phyloP scores from a whole-genome alignment of 306 rosid species.

The Glycine latifolia region DNA sequence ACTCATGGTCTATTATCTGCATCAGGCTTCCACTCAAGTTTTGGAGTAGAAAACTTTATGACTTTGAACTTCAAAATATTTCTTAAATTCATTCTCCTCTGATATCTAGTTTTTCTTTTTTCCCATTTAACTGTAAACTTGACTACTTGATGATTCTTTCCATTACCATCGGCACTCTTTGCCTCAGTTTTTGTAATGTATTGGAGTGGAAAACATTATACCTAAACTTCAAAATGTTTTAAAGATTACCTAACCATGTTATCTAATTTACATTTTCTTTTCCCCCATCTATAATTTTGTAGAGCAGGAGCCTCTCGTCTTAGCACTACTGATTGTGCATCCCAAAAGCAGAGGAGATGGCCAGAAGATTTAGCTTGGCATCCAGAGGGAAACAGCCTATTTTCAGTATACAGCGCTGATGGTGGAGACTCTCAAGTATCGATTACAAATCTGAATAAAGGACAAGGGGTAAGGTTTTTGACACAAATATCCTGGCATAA shows the following conservation, averaged over 20 bases:
- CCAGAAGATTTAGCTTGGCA: conserved; percentile 96
- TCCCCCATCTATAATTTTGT: conserved; percentile 41
- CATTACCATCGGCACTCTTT: conserved; percentile 23
- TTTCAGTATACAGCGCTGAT: conserved; percentile 89
- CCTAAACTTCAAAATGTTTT: conserved; percentile 25
- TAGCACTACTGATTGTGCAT: conserved; percentile 70
- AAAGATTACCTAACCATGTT: conserved; percentile 9
- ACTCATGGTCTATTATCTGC: conserved; percentile 20
- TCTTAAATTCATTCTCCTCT: background rate
- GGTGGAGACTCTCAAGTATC: conserved; percentile 88
- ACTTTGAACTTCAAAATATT: conserved; percentile 18
- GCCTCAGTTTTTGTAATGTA: conserved; percentile 1
- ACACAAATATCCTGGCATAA: conserved; percentile 37
- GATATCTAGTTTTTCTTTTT: conserved; percentile 30
- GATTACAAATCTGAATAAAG: conserved; percentile 65
- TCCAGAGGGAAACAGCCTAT: conserved; percentile 78
- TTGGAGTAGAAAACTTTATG: conserved; percentile 22
- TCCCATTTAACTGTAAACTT: conserved; percentile 37
- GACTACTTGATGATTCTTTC: conserved; percentile 31
- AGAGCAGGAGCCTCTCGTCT: conserved; percentile 86
- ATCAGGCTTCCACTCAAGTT: conserved; percentile 14
- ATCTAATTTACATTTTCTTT: conserved; percentile 35
- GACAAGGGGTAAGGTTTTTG: conserved; percentile 71
- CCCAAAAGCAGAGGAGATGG: conserved; percentile 88
- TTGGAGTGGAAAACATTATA: conserved; percentile 11